phyloP scores from a whole-genome alignment of 108 stramenopile genomes.

The Cyclotella baltica region DNA sequence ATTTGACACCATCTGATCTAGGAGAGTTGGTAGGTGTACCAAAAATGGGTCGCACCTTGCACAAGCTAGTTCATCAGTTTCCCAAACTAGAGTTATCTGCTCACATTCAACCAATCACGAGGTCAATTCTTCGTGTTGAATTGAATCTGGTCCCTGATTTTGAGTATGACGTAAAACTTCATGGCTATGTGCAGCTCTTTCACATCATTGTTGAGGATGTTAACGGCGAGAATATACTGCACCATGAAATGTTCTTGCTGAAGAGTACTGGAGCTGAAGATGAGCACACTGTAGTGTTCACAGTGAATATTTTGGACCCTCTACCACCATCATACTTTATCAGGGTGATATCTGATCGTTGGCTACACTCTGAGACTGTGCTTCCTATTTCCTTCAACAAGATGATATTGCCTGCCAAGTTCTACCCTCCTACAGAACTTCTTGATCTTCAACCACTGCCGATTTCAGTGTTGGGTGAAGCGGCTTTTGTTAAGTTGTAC shows the following conservation, averaged over 20 bases:
- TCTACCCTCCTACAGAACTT: constrained; percentile 95
- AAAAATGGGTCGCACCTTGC: constrained; percentile 96
- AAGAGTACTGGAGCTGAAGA: constrained; percentile 79
- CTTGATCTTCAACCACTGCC: constrained; percentile 96
- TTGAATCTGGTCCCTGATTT: constrained; percentile 94
- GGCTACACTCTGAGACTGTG: constrained; percentile 93
- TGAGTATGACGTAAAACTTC: constrained; percentile 90
- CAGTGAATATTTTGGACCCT: constrained; percentile 95
- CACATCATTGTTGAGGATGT: constrained; percentile 97
- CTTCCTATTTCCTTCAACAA: constrained; percentile 96
- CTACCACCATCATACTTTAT: constrained; percentile 97
- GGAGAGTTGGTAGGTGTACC: constrained; percentile 98
- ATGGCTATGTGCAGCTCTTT: constrained; percentile 93
- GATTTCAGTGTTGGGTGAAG: constrained; percentile 81
- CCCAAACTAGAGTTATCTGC: constrained; percentile 94
- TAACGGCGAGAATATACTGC: constrained; percentile 94
- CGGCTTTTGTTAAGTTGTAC: constrained; percentile 76
- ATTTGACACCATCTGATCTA: constrained; percentile 95
- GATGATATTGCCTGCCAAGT: constrained; percentile 96
- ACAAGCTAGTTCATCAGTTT: constrained; percentile 97
- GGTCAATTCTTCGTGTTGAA: constrained; percentile 95
- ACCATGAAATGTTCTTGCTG: constrained; percentile 93
- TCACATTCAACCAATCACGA: constrained; percentile 96
- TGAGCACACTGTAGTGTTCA: constrained; percentile 91
- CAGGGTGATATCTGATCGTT: constrained; percentile 94